Evolutionary conservation across 169 alveolate genomes (phyloP), one percentile per base, ranked within the genome.

Genomic region (Plasmodium falciparum): DNA sequence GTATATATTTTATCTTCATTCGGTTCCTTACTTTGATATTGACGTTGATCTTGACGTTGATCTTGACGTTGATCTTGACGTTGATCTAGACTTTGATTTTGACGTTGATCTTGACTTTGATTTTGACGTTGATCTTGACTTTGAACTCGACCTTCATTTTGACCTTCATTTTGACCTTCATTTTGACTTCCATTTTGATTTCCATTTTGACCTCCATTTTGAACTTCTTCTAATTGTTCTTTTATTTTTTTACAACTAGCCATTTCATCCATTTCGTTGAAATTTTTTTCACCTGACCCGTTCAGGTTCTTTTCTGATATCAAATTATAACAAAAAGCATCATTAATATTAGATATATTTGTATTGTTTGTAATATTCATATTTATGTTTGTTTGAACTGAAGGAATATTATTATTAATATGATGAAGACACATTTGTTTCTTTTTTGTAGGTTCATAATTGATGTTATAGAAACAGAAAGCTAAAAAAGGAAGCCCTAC

Each of bases 401-500:
- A 11, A 13, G 50, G 6, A 2, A 7, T 7, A 7, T 54, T 59
- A 47, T 12, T 24, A 26, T 58, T 39, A 5, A 3, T 26, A 9
- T 22, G 39, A 13, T 45, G 5, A 5, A 39, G 47, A 39, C 47
- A 4, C 1, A 1, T 5, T 56, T 56, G 17, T 54, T 47, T 29
- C n/a, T 72, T 12, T 26, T 52, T 26, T 15, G 43, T 33, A 2
- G 7, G n/a, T 63, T 12, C 66, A 24, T 62, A 20, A 49, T 83
- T 83, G 49, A 83, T 49, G 22, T 83, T 61, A 39, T 56, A 83
- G 29, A 83, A 83, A 52, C 91, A 83, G 13, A 83, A 59, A 26
- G 91, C 91, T 52, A 83, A 50, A 20, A 54, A 67, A 3, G 91
- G 91, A 12, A 83, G 45, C 1, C 91, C 91, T 0, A 83, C 91